Conservation (phyloP, 2,329 filamentous ascomycete genomes). For the Fusarium virguliforme region DNA sequence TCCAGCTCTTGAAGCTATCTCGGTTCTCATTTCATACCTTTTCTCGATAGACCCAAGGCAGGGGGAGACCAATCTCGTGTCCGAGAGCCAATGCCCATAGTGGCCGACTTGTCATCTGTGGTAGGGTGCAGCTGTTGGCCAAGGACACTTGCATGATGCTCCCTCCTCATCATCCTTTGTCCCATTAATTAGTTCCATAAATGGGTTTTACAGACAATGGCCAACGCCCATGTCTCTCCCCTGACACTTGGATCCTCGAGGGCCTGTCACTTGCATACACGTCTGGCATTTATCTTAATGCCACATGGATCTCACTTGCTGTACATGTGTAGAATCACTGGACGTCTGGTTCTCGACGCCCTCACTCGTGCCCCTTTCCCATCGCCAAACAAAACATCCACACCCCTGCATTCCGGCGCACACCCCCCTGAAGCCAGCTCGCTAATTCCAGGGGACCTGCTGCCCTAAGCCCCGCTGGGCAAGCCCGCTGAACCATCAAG, state of each 20-base stretch:
- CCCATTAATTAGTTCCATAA: slow-evolving; percentile 1
- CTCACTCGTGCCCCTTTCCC: slow-evolving; percentile 2
- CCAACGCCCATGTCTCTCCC: neutral
- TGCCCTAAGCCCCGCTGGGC: slow-evolving; percentile 21
- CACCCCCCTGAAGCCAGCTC: slow-evolving; percentile 11
- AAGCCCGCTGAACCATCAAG: slow-evolving; percentile 6
- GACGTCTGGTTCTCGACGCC: neutral
- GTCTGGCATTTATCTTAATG: neutral
- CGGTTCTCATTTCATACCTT: slow-evolving; percentile 1
- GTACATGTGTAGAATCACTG: neutral
- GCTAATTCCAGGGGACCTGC: slow-evolving; percentile 22
- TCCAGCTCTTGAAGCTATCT: neutral
- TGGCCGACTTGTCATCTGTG: neutral
- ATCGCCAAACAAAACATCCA: slow-evolving; percentile 12
- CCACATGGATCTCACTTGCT: neutral
- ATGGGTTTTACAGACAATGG: slow-evolving; percentile 7
- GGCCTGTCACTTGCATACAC: neutral
- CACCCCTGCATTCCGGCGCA: neutral
- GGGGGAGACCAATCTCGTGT: slow-evolving; percentile 9
- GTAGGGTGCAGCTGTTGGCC: slow-evolving; percentile 3
- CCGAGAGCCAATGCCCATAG: slow-evolving; percentile 1
- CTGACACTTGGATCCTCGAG: slow-evolving; percentile 8
- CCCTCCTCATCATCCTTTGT: neutral
- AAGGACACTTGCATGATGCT: neutral
- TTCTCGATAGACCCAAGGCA: slow-evolving; percentile 5